These are phyloP conservation scores for Leishmania amazonensis DNA, from an alignment of 208 protist genomes.

Conservation along the genomic window DNA sequence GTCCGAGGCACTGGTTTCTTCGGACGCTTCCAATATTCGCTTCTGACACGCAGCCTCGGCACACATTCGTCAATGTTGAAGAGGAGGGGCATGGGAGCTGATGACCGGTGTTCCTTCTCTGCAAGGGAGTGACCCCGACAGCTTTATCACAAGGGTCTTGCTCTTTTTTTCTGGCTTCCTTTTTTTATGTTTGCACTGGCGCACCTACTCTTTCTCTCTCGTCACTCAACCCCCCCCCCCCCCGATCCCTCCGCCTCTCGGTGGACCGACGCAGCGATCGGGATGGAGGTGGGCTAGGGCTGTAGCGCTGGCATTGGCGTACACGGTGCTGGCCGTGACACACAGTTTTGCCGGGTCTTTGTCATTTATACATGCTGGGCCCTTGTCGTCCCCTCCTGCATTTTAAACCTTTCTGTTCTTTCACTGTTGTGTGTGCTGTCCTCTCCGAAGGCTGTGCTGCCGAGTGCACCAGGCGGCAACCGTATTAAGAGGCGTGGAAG, in stretches of 20 bases:
- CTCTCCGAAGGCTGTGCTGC: not conserved
- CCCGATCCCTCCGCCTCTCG: not conserved
- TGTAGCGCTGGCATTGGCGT: not conserved
- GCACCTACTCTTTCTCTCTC: not conserved
- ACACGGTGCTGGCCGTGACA: not conserved
- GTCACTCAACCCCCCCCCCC: no score
- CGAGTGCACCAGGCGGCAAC: not conserved
- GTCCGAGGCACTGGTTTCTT: not conserved
- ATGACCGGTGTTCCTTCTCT: not conserved
- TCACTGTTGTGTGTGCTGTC: not conserved
- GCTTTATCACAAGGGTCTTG: not conserved
- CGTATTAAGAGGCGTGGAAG: not conserved
- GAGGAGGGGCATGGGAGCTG: not conserved
- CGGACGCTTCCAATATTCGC: conserved; percentile 8
- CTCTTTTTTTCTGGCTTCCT: not conserved
- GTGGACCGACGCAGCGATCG: not conserved
- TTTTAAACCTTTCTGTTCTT: not conserved
- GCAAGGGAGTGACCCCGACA: not conserved
- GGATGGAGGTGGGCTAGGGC: not conserved
- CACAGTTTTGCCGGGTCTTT: not conserved
- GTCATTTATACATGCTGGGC: not conserved
- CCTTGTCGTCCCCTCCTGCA: not conserved
- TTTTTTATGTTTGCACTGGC: no score
- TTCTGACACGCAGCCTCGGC: not conserved
- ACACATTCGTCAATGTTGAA: not conserved